Evolutionary conservation across 2,329 filamentous ascomycete genomes (phyloP), one percentile per base, ranked within the genome.

Genomic region (Xylariaceae sp.): DNA sequence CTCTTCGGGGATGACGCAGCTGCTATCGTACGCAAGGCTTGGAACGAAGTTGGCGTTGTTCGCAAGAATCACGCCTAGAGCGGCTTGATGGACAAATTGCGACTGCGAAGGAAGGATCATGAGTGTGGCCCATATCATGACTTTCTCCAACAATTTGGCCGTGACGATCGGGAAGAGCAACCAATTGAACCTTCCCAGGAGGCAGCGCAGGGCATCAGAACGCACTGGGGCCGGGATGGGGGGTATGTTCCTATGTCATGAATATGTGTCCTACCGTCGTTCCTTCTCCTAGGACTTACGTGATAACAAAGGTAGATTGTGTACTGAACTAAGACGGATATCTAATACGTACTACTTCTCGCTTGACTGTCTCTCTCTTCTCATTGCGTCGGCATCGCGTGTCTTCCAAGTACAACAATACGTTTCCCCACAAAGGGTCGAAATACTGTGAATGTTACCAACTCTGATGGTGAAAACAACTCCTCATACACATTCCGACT

Each of bases 11-110:
- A 66, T 1, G 68, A 71, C 5, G 72, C 64, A 1, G 72, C 72
- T n/a, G 64, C 69, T 41, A 70, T 65, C 42, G 70, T 78, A 3
- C 69, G 69, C 42, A 66, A 73, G 46, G 74, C 75, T 6, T 79
- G 75, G 76, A 66, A 62, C 38, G 68, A 73, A 18, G 76, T 78
- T 15, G 75, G 75, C 6, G 75, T 78, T 22, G 53, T 56, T 27
- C 56, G 64, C 36, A 68, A 66, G 60, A 61, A 44, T 30, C 54
- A 53, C 42, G 53, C 52, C 6, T 56, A 52, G 42, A 19, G 17
- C 6, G 38, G 22, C 22, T 31, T 15, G 15, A 35, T 48, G 39
- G n/a, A 18, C 11, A 19, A 36, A 12, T 11, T 27, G n/a, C 33
- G 45, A 15, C 11, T 12, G 44, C 12, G 12, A 3, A 32, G 39